phyloP scores from a whole-genome alignment of 495 filamentous ascomycete genomes.

The Penicillium paxilli region DNA sequence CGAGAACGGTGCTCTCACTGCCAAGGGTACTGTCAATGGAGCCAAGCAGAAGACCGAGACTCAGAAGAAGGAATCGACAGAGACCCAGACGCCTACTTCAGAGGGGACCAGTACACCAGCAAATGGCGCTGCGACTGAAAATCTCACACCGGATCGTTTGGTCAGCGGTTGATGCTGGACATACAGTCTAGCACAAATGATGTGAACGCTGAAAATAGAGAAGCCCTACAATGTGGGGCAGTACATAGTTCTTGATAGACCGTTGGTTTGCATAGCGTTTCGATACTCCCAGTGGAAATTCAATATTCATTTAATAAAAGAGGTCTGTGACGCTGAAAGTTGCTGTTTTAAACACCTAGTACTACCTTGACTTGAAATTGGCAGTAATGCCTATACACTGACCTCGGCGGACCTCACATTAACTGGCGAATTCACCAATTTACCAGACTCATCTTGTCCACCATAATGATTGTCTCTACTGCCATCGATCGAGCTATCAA shows the following conservation, averaged over 20 bases:
- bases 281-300: not conserved
- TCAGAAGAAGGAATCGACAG: slow-evolving; percentile 13
- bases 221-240: not conserved
- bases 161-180: slow-evolving; percentile 31
- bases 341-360: too few species aligned
- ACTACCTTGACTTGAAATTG: too few species aligned
- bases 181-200: not conserved
- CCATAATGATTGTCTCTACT: not conserved
- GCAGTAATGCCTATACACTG: not conserved
- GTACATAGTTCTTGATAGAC: slow-evolving; percentile 2
- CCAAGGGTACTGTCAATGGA: slow-evolving; percentile 57
- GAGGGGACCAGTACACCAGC: slow-evolving; percentile 9
- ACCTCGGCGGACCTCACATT: slow-evolving; percentile 1
- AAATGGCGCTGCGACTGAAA: slow-evolving; percentile 5
- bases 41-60: slow-evolving; percentile 7
- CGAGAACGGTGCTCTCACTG: slow-evolving; percentile 71
- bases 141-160: slow-evolving; percentile 34
- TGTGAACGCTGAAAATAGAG: not conserved
- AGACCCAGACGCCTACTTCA: slow-evolving; percentile 12
- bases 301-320: not conserved
- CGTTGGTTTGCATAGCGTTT: slow-evolving; percentile 7
- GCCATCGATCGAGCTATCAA: not conserved
- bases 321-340: too few species aligned
- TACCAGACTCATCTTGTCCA: not conserved
- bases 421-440: not conserved